Percentiles rank a stretch among this genome's conserved stretches.
phyloP scores from a whole-genome alignment of 306 rosid species.

The Fagus crenata region DNA sequence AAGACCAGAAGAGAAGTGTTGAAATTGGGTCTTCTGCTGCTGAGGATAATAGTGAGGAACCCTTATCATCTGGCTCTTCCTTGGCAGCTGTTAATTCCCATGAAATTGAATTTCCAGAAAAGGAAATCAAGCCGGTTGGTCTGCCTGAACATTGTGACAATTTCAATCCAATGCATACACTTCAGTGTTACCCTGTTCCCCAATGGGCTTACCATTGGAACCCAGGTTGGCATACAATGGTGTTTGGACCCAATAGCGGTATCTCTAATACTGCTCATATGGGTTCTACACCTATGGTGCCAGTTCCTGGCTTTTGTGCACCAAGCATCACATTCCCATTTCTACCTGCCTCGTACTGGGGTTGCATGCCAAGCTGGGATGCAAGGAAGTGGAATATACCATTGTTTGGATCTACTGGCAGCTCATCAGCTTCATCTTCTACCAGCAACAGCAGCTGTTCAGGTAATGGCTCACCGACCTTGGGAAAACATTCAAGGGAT shows the following conservation, averaged over 20 bases:
- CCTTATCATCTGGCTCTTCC: conserved; percentile 35
- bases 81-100: conserved; percentile 26
- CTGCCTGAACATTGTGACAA: conserved; percentile 21
- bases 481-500: conserved; percentile 67
- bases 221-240: conserved; percentile 47
- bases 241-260: conserved; percentile 25
- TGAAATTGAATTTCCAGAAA: conserved; percentile 31
- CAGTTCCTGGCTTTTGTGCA: conserved; percentile 39
- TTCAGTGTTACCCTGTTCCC: conserved; percentile 42
- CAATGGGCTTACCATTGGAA: conserved; percentile 52
- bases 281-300: conserved; percentile 38
- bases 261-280: conserved; percentile 29
- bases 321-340: conserved; percentile 38
- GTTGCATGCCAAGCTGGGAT: conserved; percentile 44
- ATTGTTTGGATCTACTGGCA: conserved; percentile 33
- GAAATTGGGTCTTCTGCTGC: conserved; percentile 30
- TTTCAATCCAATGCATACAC: conserved; percentile 35
- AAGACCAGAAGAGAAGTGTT: conserved; percentile 27
- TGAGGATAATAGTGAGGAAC: conserved; percentile 35
- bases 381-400: conserved; percentile 33
- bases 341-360: conserved; percentile 39
- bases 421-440: conserved; percentile 43
- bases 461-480: conserved; percentile 42
- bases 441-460: conserved; percentile 31
- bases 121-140: conserved; percentile 32